Percentiles rank a stretch among this genome's conserved stretches.
phyloP scores from a whole-genome alignment of 306 rosid genomes.

The Canavalia gladiata region DNA sequence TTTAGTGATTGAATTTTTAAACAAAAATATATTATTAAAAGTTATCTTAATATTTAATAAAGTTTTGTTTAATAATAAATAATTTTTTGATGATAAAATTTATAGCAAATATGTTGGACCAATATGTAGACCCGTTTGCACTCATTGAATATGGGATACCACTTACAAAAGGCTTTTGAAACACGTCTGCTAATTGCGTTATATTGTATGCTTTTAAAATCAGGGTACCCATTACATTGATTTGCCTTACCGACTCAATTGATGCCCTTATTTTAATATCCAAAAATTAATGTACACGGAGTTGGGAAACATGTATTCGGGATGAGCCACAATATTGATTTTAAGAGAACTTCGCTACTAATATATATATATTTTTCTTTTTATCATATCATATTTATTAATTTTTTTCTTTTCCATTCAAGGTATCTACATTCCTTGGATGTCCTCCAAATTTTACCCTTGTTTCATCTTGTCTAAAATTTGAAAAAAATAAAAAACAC shows the following conservation, averaged over 20 bases:
- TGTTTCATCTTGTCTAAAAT: neutral
- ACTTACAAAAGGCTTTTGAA: neutral
- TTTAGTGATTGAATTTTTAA: no score
- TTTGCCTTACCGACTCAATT: neutral
- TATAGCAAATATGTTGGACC: neutral
- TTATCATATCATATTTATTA: no score
- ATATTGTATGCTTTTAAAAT: conserved; percentile 15
- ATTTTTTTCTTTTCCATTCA: no score
- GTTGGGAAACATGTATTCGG: neutral
- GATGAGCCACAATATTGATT: neutral
- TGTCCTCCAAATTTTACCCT: no score
- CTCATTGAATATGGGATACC: neutral
- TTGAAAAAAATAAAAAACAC: neutral
- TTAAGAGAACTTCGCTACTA: neutral
- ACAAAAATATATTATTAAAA: no score
- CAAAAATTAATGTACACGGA: conserved; percentile 2
- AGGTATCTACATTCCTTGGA: no score
- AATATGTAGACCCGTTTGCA: neutral
- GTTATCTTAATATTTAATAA: no score
- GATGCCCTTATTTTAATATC: neutral
- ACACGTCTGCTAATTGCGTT: neutral
- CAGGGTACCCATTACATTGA: neutral
- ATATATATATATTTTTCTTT: no score
- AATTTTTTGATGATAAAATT: no score
- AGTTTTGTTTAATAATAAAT: no score